phyloP scores from a whole-genome alignment of 2,329 filamentous ascomycete genomes.

The Neospermospora avenae region DNA sequence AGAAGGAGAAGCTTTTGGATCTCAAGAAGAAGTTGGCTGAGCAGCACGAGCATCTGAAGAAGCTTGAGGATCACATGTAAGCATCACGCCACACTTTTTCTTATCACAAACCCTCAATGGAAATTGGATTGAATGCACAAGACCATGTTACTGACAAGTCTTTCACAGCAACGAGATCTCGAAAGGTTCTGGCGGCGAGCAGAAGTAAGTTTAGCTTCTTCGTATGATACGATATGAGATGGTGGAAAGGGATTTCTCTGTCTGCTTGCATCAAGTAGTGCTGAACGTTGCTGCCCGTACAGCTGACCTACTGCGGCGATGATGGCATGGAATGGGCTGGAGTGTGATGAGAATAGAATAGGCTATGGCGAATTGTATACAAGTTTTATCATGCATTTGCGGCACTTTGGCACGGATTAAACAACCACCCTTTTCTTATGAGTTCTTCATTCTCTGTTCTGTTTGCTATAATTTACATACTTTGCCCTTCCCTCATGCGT shows the following conservation, averaged over 20 bases:
- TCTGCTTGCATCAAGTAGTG: slow-evolving; percentile 17
- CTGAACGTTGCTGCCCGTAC: slow-evolving; percentile 22
- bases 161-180: slow-evolving; percentile 69
- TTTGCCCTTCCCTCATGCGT: slow-evolving; percentile 9
- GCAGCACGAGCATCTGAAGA: slow-evolving; percentile 79
- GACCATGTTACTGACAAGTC: slow-evolving; percentile 14
- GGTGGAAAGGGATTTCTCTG: not conserved
- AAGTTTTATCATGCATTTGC: slow-evolving; percentile 12
- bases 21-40: slow-evolving; percentile 71
- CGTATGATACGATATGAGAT: not conserved
- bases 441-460: slow-evolving; percentile 5
- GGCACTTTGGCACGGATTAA: slow-evolving; percentile 5
- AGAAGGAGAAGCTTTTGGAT: slow-evolving; percentile 82
- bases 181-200: slow-evolving; percentile 52
- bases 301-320: slow-evolving; percentile 10
- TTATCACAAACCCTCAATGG: too few species aligned
- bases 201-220: slow-evolving; percentile 33
- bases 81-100: slow-evolving; percentile 37
- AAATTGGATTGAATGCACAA: not conserved
- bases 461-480: slow-evolving; percentile 19
- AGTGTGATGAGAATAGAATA: not conserved
- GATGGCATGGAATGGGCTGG: not conserved
- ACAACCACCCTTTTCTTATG: not conserved
- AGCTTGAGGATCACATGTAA: slow-evolving; percentile 84
- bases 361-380: slow-evolving; percentile 21